Conservation (phyloP, 768 basidiomycete genomes). For the Lentinula edodes region DNA sequence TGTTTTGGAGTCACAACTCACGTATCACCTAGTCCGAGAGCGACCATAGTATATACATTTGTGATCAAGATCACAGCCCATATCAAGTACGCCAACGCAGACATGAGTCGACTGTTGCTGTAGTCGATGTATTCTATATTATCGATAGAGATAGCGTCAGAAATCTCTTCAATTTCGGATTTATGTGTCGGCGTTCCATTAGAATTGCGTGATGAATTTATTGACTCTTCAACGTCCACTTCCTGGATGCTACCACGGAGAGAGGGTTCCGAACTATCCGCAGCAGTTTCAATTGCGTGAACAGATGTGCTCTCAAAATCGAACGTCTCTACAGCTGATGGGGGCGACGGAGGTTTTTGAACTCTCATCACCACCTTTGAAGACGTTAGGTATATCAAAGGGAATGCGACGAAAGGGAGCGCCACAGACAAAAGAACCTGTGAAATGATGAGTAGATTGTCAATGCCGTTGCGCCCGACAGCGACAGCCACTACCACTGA, state of each 20-base stretch:
- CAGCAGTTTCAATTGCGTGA: background rate
- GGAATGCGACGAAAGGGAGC: conserved; percentile 70
- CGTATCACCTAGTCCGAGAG: conserved; percentile 28
- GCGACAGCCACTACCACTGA: conserved; percentile 62
- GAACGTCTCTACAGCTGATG: background rate
- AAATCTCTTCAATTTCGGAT: background rate
- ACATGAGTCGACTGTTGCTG: conserved; percentile 33
- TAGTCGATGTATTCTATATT: conserved; percentile 27
- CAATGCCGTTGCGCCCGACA: conserved; percentile 60
- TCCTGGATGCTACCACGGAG: background rate
- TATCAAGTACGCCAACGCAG: conserved; percentile 36
- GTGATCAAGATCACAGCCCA: conserved; percentile 44
- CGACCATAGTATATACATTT: conserved; percentile 47
- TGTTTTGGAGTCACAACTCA: background rate
- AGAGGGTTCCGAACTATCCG: background rate
- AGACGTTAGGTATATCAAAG: conserved; percentile 65
- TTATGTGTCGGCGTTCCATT: background rate
- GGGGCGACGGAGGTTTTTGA: conserved; percentile 24
- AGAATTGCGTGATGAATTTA: background rate
- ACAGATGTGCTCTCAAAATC: background rate
- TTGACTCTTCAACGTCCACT: background rate
- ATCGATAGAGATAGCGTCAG: conserved; percentile 3
- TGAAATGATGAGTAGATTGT: conserved; percentile 65
- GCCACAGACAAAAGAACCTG: conserved; percentile 73
- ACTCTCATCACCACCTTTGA: conserved; percentile 59